phyloP scores from a whole-genome alignment of 1,139 yeast genomes.

The Suhomyces bolitotheri region DNA sequence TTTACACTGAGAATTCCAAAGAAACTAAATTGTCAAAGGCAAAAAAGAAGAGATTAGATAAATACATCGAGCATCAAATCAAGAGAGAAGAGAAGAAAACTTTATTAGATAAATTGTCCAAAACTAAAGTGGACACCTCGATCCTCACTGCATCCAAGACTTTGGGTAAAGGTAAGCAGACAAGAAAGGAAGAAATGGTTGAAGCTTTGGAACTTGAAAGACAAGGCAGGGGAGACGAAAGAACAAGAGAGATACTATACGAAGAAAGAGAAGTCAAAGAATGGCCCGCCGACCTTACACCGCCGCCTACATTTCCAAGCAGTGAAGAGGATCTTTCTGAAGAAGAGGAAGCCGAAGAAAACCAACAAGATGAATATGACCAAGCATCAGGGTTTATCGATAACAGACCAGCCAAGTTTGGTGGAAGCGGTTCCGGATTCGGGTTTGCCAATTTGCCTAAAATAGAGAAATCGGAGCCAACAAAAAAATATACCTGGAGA shows the following conservation, averaged over 20 bases:
- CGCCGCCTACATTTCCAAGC: slow-evolving; percentile 13
- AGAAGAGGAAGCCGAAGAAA: slow-evolving; percentile 19
- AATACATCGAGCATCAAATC: slow-evolving; percentile 82
- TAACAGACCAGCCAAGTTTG: slow-evolving; percentile 63
- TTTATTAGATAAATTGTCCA: slow-evolving; percentile 69
- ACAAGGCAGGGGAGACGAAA: slow-evolving; percentile 70
- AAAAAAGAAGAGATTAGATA: slow-evolving; percentile 75
- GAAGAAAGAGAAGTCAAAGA: slow-evolving; percentile 67
- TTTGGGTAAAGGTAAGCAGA: slow-evolving; percentile 75
- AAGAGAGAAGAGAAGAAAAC: slow-evolving; percentile 86
- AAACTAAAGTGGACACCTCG: slow-evolving; percentile 72
- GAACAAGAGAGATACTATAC: slow-evolving; percentile 62
- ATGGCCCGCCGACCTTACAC: slow-evolving; percentile 52
- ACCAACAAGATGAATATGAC: slow-evolving; percentile 17
- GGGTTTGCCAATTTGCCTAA: slow-evolving; percentile 62
- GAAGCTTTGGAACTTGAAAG: slow-evolving; percentile 77
- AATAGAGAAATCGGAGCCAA: slow-evolving; percentile 32
- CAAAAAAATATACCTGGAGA: slow-evolving; percentile 50
- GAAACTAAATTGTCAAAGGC: slow-evolving; percentile 69
- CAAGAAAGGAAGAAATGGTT: slow-evolving; percentile 66
- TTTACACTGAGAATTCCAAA: slow-evolving; percentile 54
- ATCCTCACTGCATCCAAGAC: slow-evolving; percentile 69
- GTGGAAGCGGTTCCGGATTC: slow-evolving; percentile 65
- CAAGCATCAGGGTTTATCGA: slow-evolving; percentile 61
- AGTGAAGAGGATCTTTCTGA: slow-evolving; percentile 18